phyloP scores from a whole-genome alignment of 1,139 yeast species.

The Taphrina deformans region DNA sequence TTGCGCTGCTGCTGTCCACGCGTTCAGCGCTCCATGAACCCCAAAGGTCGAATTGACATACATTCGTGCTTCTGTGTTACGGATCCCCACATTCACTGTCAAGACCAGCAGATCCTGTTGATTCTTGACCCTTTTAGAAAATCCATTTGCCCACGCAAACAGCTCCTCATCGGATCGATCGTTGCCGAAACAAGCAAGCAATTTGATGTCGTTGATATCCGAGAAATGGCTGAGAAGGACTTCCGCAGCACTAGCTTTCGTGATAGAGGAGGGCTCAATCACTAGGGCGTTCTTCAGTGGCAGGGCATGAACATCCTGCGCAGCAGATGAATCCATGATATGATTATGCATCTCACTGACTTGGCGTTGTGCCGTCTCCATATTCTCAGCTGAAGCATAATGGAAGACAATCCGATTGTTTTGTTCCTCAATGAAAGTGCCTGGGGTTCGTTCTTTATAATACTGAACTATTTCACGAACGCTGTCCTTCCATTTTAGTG shows the following conservation, averaged over 20 bases:
- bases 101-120: background rate
- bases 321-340: constrained; percentile 70
- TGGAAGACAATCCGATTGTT: constrained; percentile 76
- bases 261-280: constrained; percentile 55
- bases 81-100: constrained; percentile 23
- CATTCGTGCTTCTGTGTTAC: constrained; percentile 26
- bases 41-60: constrained; percentile 32
- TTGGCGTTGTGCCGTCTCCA: constrained; percentile 62
- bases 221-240: constrained; percentile 7
- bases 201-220: constrained; percentile 14
- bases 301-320: constrained; percentile 73
- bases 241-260: constrained; percentile 56
- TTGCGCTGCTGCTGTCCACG: background rate
- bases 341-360: constrained; percentile 87
- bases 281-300: constrained; percentile 68
- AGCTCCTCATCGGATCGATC: constrained; percentile 63
- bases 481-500: constrained; percentile 62
- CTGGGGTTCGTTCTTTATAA: constrained; percentile 77
- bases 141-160: constrained; percentile 58
- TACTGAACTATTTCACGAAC: constrained; percentile 62
- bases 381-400: constrained; percentile 69
- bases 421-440: constrained; percentile 67
- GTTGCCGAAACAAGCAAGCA: constrained; percentile 45
- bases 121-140: background rate
- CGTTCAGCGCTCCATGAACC: constrained; percentile 13